A percentile compares a stretch with the other conserved stretches of the same genome.
These are phyloP conservation scores for Pestalotiopsis fici DNA, from an alignment of 2,329 filamentous ascomycete genomes.

Conservation along the genomic window DNA sequence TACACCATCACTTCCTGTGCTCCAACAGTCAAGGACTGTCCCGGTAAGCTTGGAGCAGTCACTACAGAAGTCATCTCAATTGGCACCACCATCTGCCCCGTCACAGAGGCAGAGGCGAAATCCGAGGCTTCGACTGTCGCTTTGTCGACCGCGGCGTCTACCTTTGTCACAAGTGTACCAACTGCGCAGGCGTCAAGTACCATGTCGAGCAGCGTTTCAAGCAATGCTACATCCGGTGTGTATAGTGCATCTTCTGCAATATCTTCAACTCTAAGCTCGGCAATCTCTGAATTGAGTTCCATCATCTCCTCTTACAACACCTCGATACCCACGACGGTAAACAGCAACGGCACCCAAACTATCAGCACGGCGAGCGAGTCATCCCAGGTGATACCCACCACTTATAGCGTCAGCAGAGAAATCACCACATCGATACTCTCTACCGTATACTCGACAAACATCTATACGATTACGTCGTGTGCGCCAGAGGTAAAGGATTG, in stretches of 20 bases:
- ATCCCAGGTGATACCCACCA: slow-evolving; percentile 22
- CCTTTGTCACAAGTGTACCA: slow-evolving; percentile 2
- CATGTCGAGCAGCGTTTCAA: neutral
- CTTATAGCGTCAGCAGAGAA: slow-evolving; percentile 28
- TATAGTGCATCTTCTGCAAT: slow-evolving; percentile 13
- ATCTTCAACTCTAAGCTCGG: slow-evolving; percentile 9
- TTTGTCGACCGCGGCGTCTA: neutral
- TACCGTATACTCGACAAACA: slow-evolving; percentile 30
- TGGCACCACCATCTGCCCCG: slow-evolving; percentile 24
- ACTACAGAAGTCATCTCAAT: slow-evolving; percentile 26
- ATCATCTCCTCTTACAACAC: slow-evolving; percentile 14
- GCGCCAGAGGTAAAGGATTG: slow-evolving; percentile 25
- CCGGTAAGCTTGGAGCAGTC: slow-evolving; percentile 18
- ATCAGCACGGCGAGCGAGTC: slow-evolving; percentile 1
- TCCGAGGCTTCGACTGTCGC: neutral
- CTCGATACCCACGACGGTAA: slow-evolving; percentile 1
- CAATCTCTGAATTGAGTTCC: slow-evolving; percentile 16
- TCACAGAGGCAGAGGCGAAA: slow-evolving; percentile 10
- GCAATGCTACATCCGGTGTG: slow-evolving; percentile 2
- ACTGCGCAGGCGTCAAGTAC: neutral
- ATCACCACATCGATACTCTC: slow-evolving; percentile 26
- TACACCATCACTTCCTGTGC: slow-evolving; percentile 27
- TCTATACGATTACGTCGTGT: slow-evolving; percentile 28
- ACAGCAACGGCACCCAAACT: neutral
- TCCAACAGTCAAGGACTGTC: slow-evolving; percentile 25